These are phyloP conservation scores for Akanthomyces lecanii DNA, from an alignment of 2,329 filamentous ascomycete species.

Conservation along the genomic window DNA sequence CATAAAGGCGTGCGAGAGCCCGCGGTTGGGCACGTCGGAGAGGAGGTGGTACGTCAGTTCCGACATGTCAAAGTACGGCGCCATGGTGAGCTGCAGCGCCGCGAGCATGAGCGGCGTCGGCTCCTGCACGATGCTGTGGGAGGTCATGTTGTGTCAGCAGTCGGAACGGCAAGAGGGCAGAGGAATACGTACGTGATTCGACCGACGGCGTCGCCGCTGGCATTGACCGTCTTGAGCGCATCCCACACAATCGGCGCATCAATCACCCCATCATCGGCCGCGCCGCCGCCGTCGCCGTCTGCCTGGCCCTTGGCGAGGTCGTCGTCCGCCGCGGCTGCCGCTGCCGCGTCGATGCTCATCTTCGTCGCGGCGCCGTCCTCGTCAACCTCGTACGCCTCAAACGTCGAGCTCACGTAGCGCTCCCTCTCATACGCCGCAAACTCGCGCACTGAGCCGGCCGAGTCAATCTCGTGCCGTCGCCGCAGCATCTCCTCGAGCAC, in stretches of 20 bases:
- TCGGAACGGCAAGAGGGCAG: neutral
- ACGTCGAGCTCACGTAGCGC: constrained; percentile 45
- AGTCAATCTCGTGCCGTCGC: constrained; percentile 31
- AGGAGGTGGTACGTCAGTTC: constrained; percentile 54
- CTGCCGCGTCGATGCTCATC: constrained; percentile 25
- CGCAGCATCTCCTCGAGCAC: constrained; percentile 36
- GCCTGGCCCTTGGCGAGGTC: constrained; percentile 25
- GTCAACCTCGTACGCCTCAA: constrained; percentile 55
- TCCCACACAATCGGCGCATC: constrained; percentile 41
- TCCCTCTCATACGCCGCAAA: constrained; percentile 36
- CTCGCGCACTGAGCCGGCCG: constrained; percentile 26
- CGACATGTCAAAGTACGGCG: constrained; percentile 57
- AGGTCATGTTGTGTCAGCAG: neutral
- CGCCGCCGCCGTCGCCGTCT: constrained; percentile 21
- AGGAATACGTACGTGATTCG: constrained; percentile 43
- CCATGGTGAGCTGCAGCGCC: constrained; percentile 55
- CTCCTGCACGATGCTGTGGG: constrained; percentile 51
- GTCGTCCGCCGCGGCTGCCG: constrained; percentile 21
- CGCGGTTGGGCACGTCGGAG: constrained; percentile 40
- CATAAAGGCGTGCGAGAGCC: constrained; percentile 45
- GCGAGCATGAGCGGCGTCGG: constrained; percentile 57
- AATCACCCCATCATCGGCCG: constrained; percentile 28
- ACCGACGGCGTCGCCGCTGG: constrained; percentile 42
- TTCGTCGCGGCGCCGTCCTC: constrained; percentile 38
- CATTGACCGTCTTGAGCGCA: constrained; percentile 36